Evolutionary conservation across 2,329 filamentous ascomycete species (phyloP).

Genomic region (Fusarium sarcochroum): DNA sequence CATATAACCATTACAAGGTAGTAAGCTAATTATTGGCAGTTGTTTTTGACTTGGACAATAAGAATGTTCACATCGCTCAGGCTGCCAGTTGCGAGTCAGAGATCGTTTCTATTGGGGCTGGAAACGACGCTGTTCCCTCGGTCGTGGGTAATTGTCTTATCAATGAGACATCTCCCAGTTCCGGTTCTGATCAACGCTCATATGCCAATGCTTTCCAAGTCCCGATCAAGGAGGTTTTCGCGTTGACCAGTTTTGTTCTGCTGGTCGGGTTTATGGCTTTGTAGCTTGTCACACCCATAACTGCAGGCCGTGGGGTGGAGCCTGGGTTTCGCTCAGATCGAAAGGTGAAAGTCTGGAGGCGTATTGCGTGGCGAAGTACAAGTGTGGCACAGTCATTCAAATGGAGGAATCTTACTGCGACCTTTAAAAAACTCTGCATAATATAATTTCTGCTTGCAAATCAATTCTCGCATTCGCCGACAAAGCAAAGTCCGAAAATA

Average conservation of each 20-base stretch:
- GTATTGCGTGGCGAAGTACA: no score
- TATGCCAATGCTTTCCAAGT: no score
- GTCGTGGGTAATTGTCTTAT: background rate
- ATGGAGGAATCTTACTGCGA: no score
- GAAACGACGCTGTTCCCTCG: background rate
- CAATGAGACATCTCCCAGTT: background rate
- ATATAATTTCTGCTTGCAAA: no score
- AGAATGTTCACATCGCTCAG: background rate
- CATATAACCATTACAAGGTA: no score
- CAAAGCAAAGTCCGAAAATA: conserved; percentile 2
- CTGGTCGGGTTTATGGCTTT: background rate
- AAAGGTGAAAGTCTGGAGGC: no score
- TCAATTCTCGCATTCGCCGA: background rate
- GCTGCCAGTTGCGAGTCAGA: background rate
- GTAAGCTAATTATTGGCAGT: background rate
- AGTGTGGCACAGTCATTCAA: no score
- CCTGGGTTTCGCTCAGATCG: no score
- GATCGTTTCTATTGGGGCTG: background rate
- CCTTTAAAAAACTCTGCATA: no score
- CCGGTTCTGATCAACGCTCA: no score
- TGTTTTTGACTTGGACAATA: background rate
- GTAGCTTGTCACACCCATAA: no score
- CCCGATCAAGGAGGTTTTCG: background rate
- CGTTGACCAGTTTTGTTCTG: background rate
- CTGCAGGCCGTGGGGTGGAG: no score